Evolutionary conservation across 148 eudicot species (phyloP).

Genomic region (Euryodendron excelsum): DNA sequence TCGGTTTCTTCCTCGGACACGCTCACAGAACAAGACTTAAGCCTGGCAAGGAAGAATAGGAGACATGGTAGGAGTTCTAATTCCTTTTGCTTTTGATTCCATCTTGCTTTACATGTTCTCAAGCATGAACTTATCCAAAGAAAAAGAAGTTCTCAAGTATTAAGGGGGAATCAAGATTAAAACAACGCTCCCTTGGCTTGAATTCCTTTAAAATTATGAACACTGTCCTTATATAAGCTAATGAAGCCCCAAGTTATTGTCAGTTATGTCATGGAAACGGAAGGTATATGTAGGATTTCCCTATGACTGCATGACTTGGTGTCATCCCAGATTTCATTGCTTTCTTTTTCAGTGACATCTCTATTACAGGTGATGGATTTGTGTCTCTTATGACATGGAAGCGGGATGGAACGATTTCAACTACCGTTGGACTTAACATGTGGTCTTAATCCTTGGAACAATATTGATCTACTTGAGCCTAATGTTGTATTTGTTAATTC

Average conservation of each 20-base stretch:
- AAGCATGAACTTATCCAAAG: too few species aligned
- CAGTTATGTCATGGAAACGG: neutral
- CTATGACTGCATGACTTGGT: neutral
- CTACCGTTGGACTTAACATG: neutral
- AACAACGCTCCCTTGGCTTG: neutral
- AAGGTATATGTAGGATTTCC: too few species aligned
- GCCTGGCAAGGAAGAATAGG: slow-evolving; percentile 10
- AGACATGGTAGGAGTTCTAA: slow-evolving; percentile 7
- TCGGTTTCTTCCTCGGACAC: slow-evolving; percentile 19
- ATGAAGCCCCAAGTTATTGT: neutral
- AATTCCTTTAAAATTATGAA: neutral
- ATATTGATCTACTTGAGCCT: too few species aligned
- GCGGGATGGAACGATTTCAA: neutral
- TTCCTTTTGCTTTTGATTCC: neutral
- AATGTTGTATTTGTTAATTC: neutral
- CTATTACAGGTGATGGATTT: neutral
- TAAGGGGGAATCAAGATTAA: neutral
- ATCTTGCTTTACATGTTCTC: neutral
- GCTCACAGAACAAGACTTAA: slow-evolving; percentile 17
- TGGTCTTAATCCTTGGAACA: neutral
- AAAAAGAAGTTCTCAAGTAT: too few species aligned
- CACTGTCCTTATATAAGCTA: neutral
- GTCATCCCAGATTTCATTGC: neutral
- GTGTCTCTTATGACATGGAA: too few species aligned
- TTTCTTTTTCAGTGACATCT: neutral